A percentile compares a stretch with the other conserved stretches of the same genome.
Conservation (phyloP, 148 eudicot genomes). For the Cornus controversa region DNA sequence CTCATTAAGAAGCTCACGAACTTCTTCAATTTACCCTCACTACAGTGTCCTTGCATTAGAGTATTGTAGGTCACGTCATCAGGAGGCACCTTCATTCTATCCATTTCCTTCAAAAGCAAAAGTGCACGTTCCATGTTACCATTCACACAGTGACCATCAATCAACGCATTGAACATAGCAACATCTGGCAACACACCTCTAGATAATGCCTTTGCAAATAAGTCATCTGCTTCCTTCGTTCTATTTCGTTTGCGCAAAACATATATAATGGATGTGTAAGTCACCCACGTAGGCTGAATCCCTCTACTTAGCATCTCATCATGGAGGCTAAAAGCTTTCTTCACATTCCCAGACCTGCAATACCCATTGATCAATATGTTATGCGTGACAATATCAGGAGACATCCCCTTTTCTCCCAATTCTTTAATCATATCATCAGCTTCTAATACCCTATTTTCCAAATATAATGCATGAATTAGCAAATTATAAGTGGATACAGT, state of each 20-base stretch:
- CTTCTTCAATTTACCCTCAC: slow-evolving; percentile 67
- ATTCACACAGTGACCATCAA: slow-evolving; percentile 65
- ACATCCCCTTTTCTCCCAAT: slow-evolving; percentile 51
- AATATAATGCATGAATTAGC: slow-evolving; percentile 54
- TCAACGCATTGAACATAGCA: slow-evolving; percentile 70
- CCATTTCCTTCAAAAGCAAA: slow-evolving; percentile 56
- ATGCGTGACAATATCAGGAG: slow-evolving; percentile 54
- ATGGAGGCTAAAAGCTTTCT: slow-evolving; percentile 51
- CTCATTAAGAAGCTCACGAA: slow-evolving; percentile 52
- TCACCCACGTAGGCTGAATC: slow-evolving; percentile 59
- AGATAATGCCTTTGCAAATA: slow-evolving; percentile 38
- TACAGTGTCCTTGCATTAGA: slow-evolving; percentile 67
- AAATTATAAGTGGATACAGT: slow-evolving; percentile 68
- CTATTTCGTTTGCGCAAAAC: slow-evolving; percentile 59
- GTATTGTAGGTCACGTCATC: slow-evolving; percentile 84
- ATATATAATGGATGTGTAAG: slow-evolving; percentile 74
- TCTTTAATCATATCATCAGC: slow-evolving; percentile 57
- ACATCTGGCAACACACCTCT: slow-evolving; percentile 59
- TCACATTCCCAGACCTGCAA: slow-evolving; percentile 55
- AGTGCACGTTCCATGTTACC: slow-evolving; percentile 48
- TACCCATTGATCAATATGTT: slow-evolving; percentile 71
- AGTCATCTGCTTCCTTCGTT: slow-evolving; percentile 63
- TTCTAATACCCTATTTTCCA: slow-evolving; percentile 54
- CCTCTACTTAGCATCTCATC: slow-evolving; percentile 63
- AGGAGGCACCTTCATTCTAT: slow-evolving; percentile 41